A percentile compares a stretch with the other conserved stretches of the same genome.
Evolutionary conservation across 139 green algal genomes (phyloP).

Genomic region (Diplosphaera chodatii): DNA sequence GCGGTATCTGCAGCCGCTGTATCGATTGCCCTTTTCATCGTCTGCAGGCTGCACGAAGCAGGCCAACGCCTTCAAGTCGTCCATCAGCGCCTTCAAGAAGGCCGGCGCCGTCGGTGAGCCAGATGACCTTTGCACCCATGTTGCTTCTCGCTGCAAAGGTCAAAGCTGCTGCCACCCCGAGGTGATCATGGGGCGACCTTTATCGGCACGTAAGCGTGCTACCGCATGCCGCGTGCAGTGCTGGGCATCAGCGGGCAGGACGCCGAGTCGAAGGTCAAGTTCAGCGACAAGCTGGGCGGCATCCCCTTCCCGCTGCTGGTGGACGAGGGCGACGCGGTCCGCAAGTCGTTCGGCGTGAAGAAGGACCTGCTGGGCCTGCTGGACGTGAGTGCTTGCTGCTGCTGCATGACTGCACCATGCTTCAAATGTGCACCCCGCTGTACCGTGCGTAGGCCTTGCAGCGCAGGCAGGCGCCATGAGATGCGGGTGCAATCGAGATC

Average conservation of each 20-base stretch:
- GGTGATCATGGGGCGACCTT: no score
- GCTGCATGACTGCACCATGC: not conserved
- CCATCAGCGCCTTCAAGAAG: constrained; percentile 3
- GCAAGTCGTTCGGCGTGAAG: constrained; percentile 4
- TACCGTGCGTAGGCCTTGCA: no score
- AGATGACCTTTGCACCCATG: not conserved
- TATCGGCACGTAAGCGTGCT: no score
- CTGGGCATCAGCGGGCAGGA: constrained; percentile 4
- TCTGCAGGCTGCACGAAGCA: constrained; percentile 9
- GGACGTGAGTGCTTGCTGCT: not conserved
- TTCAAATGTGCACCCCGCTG: no score
- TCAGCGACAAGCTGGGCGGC: not conserved
- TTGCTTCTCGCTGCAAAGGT: not conserved
- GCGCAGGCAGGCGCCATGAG: no score
- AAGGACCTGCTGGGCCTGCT: constrained; percentile 17
- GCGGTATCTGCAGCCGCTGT: no score
- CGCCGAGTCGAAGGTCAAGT: constrained; percentile 1
- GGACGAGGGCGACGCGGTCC: constrained; percentile 10
- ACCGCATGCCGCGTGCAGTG: not conserved
- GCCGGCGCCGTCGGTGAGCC: not conserved
- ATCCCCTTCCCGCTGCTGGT: constrained; percentile 10
- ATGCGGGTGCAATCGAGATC: no score
- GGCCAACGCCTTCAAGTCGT: constrained; percentile 2
- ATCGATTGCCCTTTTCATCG: no score
- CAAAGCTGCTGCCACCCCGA: no score